Evolutionary conservation across 1,139 yeast species (phyloP).

Genomic region (Pichia sp.): DNA sequence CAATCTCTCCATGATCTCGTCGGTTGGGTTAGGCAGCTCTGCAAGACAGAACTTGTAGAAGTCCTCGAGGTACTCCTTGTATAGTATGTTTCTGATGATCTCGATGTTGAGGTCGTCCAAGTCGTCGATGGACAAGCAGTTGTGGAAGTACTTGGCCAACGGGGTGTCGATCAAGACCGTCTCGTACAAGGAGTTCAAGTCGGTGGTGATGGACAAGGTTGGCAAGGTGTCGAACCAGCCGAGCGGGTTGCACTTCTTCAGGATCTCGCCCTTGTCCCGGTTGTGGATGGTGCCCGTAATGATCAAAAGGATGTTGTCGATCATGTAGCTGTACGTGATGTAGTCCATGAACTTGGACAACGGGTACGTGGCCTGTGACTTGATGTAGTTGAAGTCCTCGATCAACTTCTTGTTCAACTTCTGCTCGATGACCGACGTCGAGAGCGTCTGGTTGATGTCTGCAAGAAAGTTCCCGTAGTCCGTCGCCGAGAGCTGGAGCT

Average conservation of each 20-base stretch:
- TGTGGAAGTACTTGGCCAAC: constrained; percentile 91
- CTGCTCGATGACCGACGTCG: constrained; percentile 81
- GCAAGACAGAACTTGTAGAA: constrained; percentile 61
- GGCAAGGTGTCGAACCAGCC: constrained; percentile 99
- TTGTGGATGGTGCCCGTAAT: constrained; percentile 97
- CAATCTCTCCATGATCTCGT: constrained; percentile 72
- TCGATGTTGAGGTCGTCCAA: constrained; percentile 94
- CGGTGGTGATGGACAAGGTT: constrained; percentile 90
- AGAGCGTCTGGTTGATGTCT: constrained; percentile 72
- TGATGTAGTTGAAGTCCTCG: constrained; percentile 79
- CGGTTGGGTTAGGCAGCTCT: constrained; percentile 69
- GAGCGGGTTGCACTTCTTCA: constrained; percentile 88
- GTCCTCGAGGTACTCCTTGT: constrained; percentile 89
- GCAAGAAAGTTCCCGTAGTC: constrained; percentile 91
- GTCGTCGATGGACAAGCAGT: constrained; percentile 88
- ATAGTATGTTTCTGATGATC: constrained; percentile 84
- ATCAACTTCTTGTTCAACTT: constrained; percentile 70
- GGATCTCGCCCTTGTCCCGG: constrained; percentile 80
- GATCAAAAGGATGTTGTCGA: constrained; percentile 92
- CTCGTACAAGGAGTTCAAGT: constrained; percentile 83
- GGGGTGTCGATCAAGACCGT: constrained; percentile 98
- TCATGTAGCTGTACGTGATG: constrained; percentile 95
- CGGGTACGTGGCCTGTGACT: constrained; percentile 78
- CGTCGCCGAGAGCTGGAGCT: constrained; percentile 88
- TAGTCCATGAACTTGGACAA: constrained; percentile 80